phyloP scores from a whole-genome alignment of 306 rosid genomes.

The Lathyrus aphaca region DNA sequence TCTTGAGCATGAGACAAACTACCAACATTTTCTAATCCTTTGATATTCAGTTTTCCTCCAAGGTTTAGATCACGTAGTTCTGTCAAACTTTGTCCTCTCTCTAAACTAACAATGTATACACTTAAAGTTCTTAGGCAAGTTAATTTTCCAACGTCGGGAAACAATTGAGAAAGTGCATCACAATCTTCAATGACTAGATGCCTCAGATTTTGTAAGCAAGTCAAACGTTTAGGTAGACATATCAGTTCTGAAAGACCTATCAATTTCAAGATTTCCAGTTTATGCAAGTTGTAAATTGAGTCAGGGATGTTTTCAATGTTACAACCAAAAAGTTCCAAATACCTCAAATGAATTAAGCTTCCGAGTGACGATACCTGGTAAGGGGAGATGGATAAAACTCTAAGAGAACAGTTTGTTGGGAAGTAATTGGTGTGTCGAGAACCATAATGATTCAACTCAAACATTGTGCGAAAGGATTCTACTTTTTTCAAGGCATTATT shows the following conservation, averaged over 20 bases:
- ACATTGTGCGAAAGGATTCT: not conserved
- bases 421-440: not conserved
- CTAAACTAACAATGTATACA: not conserved
- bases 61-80: not conserved
- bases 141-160: not conserved
- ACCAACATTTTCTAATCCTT: not conserved
- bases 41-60: not conserved
- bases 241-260: fast-evolving
- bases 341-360: constrained; percentile 13
- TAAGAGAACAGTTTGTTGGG: not conserved
- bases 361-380: not conserved
- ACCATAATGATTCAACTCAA: not conserved
- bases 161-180: fast-evolving
- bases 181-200: not conserved
- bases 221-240: not conserved
- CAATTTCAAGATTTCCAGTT: constrained; percentile 25
- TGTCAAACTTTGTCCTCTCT: not conserved
- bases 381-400: not conserved
- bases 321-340: not conserved
- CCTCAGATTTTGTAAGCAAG: constrained; percentile 7
- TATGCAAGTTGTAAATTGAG: not conserved
- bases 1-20: not conserved
- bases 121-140: constrained; percentile 6
- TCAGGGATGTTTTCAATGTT: not conserved
- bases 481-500: not conserved